Evolutionary conservation across 2,329 filamentous ascomycete genomes (phyloP), one percentile per base, ranked within the genome.

Genomic region (Aspergillus fumigatus): DNA sequence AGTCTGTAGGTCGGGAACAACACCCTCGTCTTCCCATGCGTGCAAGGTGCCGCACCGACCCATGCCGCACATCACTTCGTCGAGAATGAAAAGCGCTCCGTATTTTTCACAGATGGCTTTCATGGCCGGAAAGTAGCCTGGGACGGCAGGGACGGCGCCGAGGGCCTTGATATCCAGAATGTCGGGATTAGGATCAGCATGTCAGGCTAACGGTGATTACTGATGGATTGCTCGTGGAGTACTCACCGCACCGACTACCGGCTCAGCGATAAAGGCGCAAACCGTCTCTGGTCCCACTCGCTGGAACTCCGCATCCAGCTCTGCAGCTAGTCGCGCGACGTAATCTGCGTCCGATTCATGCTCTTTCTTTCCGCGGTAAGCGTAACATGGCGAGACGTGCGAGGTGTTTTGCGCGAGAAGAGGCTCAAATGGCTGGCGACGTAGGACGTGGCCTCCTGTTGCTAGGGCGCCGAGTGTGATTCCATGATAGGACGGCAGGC

Each of bases 51-150:
- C 84, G n/a, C 75, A 78, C 6, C 84, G 78, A 6, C 84, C 84
- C 75, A 83, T 81, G 2, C 84, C 84, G 59, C 78, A 82, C 87
- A 92, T 90, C 48, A 91, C 80, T 67, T 93, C 90, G 65, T 94
- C 90, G 0, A 93, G 74, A 48, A 93, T 87, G n/a, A 94, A 77
- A 0, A 94, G 80, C 0, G 87, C 84, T 0, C 87, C 89, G 65
- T 93, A 79, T 58, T 83, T 84, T 52, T 87, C 81, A 68, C 90
- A 94, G 1, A 94, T 77, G 1, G 76, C 75, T 64, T 82, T 82
- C 72, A 93, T 84, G 0, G 86, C 88, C 51, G 78, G 74, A 51
- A 92, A 84, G 62, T 94, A 94, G 0, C 88, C 88, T 0, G 78
- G 75, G 0, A 87, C 79, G 0, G 87, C 77, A 0, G 86, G 81